These are phyloP conservation scores for Sphaerulina vaccinii DNA, from an alignment of 2,329 filamentous ascomycete genomes.

Conservation along the genomic window DNA sequence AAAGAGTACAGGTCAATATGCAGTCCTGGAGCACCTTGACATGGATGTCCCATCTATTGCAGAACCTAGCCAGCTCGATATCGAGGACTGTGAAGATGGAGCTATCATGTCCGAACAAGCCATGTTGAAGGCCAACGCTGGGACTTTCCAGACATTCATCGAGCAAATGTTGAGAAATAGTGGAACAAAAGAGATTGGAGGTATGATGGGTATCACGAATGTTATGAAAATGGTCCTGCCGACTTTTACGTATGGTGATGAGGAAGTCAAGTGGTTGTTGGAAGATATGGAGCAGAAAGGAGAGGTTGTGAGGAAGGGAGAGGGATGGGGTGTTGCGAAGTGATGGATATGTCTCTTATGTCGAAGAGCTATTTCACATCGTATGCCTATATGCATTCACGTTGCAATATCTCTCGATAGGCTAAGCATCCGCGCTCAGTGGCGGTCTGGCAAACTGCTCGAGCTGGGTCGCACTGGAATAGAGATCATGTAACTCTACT, in stretches of 20 bases:
- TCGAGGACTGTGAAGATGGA: conserved; percentile 45
- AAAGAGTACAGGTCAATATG: conserved; percentile 53
- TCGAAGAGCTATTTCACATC: too few species aligned
- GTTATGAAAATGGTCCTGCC: conserved; percentile 93
- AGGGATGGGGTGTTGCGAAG: conserved; percentile 32
- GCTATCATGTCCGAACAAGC: conserved; percentile 54
- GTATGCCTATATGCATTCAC: too few species aligned
- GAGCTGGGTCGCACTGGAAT: too few species aligned
- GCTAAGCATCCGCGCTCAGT: too few species aligned
- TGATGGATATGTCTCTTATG: too few species aligned
- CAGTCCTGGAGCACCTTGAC: conserved; percentile 66
- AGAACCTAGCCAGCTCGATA: conserved; percentile 38
- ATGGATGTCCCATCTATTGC: conserved; percentile 30
- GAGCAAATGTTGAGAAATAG: conserved; percentile 94
- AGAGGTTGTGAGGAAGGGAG: conserved; percentile 53
- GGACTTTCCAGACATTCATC: conserved; percentile 88
- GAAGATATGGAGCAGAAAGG: conserved; percentile 72
- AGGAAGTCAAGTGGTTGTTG: conserved; percentile 81
- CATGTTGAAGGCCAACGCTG: conserved; percentile 65
- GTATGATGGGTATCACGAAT: conserved; percentile 85
- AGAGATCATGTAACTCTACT: too few species aligned
- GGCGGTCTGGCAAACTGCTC: too few species aligned
- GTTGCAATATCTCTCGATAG: too few species aligned
- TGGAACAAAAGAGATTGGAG: conserved; percentile 48
- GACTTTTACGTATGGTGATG: conserved; percentile 84